Conservation (phyloP, 768 basidiomycete species). For the Clitopilus passeckerianus region DNA sequence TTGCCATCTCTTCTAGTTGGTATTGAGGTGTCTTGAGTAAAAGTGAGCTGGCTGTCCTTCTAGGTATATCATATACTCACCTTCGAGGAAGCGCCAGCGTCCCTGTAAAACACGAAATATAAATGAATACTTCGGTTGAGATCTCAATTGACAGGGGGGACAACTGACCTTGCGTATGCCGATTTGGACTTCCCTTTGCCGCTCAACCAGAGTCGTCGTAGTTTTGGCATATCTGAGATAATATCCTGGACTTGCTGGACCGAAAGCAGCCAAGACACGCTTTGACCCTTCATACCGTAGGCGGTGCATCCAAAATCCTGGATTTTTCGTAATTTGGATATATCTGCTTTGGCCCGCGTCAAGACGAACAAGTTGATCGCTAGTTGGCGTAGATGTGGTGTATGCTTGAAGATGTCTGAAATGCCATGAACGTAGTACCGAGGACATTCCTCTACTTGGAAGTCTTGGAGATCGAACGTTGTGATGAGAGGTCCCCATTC, state of each 20-base stretch:
- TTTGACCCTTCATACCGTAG: neutral
- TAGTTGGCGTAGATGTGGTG: neutral
- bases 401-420: neutral
- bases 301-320: neutral
- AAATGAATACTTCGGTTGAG: no score
- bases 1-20: neutral
- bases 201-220: neutral
- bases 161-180: neutral
- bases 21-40: neutral
- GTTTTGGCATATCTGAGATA: neutral
- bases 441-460: neutral
- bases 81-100: no score
- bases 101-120: no score
- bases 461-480: neutral
- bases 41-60: neutral
- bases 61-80: neutral
- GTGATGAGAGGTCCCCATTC: neutral
- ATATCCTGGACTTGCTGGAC: neutral
- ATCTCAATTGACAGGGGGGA: no score
- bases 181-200: neutral
- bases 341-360: neutral
- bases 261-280: neutral
- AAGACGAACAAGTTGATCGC: neutral
- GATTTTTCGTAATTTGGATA: neutral
- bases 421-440: neutral